A percentile compares a stretch with the other conserved stretches of the same genome.
Conservation (phyloP, 176 grass and related monocot species). For the Themeda triandra region DNA sequence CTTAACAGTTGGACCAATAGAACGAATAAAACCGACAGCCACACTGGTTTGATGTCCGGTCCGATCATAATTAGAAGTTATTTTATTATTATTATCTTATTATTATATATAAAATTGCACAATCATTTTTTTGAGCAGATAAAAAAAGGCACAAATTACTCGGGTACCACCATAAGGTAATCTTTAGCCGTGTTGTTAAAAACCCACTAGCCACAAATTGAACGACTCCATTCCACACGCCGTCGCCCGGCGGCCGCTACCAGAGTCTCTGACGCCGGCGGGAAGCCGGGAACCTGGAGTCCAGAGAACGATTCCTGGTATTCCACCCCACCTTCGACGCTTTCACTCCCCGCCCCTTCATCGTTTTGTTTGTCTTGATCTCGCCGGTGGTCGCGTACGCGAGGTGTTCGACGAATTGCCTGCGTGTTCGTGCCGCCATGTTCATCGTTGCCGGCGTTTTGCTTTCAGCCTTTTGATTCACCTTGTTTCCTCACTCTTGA, state of each 20-base stretch:
- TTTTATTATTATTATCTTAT: too few relatives aligned
- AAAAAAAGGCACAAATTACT: too few relatives aligned
- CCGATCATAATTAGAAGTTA: too few relatives aligned
- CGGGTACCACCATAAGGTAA: too few relatives aligned
- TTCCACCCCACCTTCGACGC: not conserved
- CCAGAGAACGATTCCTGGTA: not conserved
- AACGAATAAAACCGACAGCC: too few relatives aligned
- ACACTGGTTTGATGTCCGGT: too few relatives aligned
- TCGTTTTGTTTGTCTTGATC: not conserved
- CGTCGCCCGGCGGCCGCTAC: not conserved
- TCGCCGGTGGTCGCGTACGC: not conserved
- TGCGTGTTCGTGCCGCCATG: not conserved
- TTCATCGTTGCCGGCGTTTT: accelerated
- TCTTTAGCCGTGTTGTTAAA: too few relatives aligned
- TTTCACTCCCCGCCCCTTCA: not conserved
- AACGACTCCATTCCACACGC: not conserved
- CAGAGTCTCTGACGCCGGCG: not conserved
- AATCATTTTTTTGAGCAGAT: too few relatives aligned
- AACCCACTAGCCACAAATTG: too few relatives aligned
- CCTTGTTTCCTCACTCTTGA: not conserved
- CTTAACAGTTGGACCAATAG: too few relatives aligned
- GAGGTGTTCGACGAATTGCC: not conserved
- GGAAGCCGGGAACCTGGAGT: not conserved
- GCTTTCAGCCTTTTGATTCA: accelerated
- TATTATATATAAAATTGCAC: too few relatives aligned